Evolutionary conservation across 805 yeast species (phyloP).

Genomic region (Metschnikowia sp.): DNA sequence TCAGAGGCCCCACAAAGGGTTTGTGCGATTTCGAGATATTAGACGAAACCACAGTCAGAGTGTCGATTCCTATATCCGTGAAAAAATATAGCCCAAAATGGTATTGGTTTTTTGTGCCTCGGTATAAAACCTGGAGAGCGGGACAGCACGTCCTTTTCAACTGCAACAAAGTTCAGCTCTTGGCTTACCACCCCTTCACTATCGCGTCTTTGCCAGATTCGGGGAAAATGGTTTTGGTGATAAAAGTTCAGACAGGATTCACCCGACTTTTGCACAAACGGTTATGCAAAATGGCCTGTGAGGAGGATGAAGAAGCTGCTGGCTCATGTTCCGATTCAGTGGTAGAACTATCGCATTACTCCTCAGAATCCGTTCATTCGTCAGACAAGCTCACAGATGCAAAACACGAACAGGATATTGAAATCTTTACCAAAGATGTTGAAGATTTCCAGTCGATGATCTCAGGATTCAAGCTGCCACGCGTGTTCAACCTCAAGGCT

Average conservation of each 20-base stretch:
- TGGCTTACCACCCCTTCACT: conserved; percentile 49
- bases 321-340: neutral
- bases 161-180: conserved; percentile 33
- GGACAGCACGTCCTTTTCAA: conserved; percentile 47
- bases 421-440: conserved; percentile 4
- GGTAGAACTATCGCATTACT: neutral
- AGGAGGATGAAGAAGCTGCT: conserved; percentile 7
- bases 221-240: conserved; percentile 39
- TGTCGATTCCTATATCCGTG: conserved; percentile 34
- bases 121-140: conserved; percentile 42
- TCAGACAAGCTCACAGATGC: conserved; percentile 1
- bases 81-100: conserved; percentile 20
- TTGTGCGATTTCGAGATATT: conserved; percentile 35
- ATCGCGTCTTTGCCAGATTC: conserved; percentile 37
- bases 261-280: conserved; percentile 34
- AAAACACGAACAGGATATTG: neutral
- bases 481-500: conserved; percentile 28
- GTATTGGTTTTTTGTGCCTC: conserved; percentile 31
- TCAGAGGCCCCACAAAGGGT: conserved; percentile 37
- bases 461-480: conserved; percentile 4
- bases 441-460: conserved; percentile 2
- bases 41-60: conserved; percentile 40
- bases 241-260: conserved; percentile 42
- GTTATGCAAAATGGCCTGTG: conserved; percentile 19
- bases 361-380: conserved; percentile 2